Evolutionary conservation across 2,329 filamentous ascomycete species (phyloP).

Genomic region (Knufia fluminis): DNA sequence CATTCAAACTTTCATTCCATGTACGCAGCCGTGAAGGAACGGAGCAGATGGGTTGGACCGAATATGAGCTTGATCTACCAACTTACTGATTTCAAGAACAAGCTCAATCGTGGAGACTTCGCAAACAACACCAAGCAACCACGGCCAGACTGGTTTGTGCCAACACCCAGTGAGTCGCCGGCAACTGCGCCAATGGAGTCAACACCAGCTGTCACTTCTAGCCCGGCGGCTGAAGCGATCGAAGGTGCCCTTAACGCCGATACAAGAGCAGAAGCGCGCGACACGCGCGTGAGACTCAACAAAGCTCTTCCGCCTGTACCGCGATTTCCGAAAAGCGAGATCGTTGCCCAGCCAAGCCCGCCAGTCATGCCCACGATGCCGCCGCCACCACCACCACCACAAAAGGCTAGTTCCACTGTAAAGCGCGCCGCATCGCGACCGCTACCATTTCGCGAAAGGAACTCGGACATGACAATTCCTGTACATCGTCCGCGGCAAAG

Average conservation of each 20-base stretch:
- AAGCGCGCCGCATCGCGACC: constrained; percentile 18
- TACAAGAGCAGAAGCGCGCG: constrained; percentile 4
- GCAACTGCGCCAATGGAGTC: neutral
- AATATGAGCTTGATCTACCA: constrained; percentile 64
- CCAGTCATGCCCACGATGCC: neutral
- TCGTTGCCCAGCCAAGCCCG: neutral
- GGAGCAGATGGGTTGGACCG: constrained; percentile 58
- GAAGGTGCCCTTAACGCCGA: neutral
- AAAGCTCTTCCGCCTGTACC: constrained; percentile 23
- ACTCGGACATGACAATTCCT: constrained; percentile 11
- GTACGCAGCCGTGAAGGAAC: constrained; percentile 54
- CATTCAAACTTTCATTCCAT: constrained; percentile 55
- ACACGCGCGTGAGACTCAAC: constrained; percentile 10
- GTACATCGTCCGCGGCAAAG: constrained; percentile 20
- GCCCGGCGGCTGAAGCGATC: neutral
- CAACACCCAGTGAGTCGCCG: constrained; percentile 3
- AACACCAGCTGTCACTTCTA: neutral
- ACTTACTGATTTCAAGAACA: constrained; percentile 51
- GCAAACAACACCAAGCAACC: constrained; percentile 9
- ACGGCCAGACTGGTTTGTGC: constrained; percentile 15
- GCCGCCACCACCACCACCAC: neutral
- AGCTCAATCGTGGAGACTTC: constrained; percentile 28
- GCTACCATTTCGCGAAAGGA: constrained; percentile 22
- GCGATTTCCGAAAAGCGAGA: constrained; percentile 16
- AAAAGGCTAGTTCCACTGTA: neutral